These are phyloP conservation scores for Euphorbia tirucalli DNA, from an alignment of 345 rosid genomes.

Conservation along the genomic window DNA sequence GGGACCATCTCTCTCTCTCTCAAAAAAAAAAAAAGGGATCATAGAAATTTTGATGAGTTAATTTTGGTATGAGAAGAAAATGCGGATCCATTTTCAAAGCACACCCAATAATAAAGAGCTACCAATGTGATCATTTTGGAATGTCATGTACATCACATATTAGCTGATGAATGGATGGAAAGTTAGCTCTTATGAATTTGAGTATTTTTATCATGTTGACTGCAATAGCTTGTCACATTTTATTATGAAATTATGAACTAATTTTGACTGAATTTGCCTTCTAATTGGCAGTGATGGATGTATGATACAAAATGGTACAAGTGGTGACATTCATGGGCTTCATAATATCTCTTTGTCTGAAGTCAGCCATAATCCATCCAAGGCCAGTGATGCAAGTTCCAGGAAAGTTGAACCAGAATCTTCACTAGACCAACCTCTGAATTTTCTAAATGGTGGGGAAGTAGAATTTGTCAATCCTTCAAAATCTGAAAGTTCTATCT, in stretches of 20 bases:
- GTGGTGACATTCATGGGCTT: slow-evolving; percentile 7
- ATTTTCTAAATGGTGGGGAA: slow-evolving; percentile 17
- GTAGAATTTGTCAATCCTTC: slow-evolving; percentile 18
- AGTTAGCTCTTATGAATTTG: neutral
- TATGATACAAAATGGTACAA: slow-evolving; percentile 25
- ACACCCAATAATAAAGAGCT: neutral
- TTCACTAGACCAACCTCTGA: slow-evolving; percentile 22
- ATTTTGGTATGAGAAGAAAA: neutral
- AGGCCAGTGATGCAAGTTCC: slow-evolving; percentile 7
- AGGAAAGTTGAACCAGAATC: slow-evolving; percentile 8
- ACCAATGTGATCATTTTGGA: no score
- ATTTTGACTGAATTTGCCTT: slow-evolving; percentile 1
- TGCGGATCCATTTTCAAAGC: neutral
- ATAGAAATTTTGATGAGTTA: neutral
- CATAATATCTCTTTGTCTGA: slow-evolving; percentile 19
- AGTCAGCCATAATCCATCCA: slow-evolving; percentile 22
- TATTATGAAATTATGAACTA: neutral
- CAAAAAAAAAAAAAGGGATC: no score
- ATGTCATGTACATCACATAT: no score
- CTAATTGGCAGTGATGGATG: slow-evolving; percentile 41
- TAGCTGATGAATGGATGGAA: neutral
- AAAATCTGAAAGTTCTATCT: slow-evolving; percentile 32
- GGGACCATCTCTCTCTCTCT: no score
- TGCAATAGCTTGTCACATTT: neutral
- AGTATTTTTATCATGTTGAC: neutral